Conservation (phyloP, 2,329 filamentous ascomycete species). For the Penicillium sp. region DNA sequence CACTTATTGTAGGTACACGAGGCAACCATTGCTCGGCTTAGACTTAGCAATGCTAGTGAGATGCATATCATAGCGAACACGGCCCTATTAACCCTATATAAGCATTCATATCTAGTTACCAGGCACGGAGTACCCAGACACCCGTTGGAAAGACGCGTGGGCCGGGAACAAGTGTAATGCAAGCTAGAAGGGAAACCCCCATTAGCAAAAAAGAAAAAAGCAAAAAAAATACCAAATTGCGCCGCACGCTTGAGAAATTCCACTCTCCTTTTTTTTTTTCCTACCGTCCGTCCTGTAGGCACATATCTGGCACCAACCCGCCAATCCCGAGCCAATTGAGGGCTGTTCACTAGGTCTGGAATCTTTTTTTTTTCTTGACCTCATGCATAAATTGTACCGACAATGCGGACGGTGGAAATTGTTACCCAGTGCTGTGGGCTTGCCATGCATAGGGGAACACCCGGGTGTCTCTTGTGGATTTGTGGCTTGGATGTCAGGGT, state of each 20-base stretch:
- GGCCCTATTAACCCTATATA: not conserved
- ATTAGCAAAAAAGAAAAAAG: not conserved
- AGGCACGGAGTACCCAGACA: not conserved
- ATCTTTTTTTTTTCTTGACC: not conserved
- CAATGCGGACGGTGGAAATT: not conserved
- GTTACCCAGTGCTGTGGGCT: not conserved
- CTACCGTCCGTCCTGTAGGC: not conserved
- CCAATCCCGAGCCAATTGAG: not conserved
- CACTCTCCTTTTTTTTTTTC: not conserved
- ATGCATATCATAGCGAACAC: not conserved
- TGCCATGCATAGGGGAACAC: not conserved
- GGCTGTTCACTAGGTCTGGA: not conserved
- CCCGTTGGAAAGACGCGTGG: slow-evolving; percentile 1
- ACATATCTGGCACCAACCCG: not conserved
- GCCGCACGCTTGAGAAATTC: not conserved
- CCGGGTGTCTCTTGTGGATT: not conserved
- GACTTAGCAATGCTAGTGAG: not conserved
- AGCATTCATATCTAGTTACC: not conserved
- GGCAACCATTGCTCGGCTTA: not conserved
- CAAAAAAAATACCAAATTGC: not conserved
- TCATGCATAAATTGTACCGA: not conserved
- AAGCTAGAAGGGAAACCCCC: not conserved
- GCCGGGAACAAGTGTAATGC: not conserved
- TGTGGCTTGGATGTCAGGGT: not conserved
- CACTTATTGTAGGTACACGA: not conserved